phyloP scores from a whole-genome alignment of 768 basidiomycete genomes.

The Suillus bovinus region DNA sequence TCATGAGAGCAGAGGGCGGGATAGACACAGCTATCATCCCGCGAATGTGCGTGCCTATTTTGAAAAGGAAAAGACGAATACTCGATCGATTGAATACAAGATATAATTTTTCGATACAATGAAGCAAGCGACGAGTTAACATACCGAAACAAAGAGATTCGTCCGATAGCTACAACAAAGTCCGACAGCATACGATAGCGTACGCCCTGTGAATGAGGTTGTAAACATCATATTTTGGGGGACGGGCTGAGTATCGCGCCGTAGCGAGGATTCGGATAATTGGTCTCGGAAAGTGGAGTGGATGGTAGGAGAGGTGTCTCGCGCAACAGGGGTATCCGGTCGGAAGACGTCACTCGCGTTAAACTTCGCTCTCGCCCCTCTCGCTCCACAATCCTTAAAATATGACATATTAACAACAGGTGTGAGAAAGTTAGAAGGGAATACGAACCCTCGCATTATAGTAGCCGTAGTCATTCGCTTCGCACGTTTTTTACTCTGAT shows the following conservation, averaged over 20 bases:
- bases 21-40: not conserved
- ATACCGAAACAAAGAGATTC: not conserved
- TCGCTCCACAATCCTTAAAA: constrained; percentile 54
- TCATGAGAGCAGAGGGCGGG: not conserved
- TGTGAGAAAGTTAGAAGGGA: not conserved
- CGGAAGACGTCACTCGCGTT: constrained; percentile 28
- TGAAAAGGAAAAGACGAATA: not conserved
- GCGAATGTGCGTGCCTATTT: not conserved
- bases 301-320: not conserved
- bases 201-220: too few species aligned
- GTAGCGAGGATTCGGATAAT: not conserved
- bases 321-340: constrained; percentile 40
- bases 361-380: constrained; percentile 49
- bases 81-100: not conserved
- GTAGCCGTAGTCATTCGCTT: constrained; percentile 70
- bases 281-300: not conserved
- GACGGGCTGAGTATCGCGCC: constrained; percentile 7
- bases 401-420: not conserved
- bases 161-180: not conserved
- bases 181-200: too few species aligned
- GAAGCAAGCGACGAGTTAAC: not conserved
- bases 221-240: not conserved
- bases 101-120: not conserved
- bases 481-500: constrained; percentile 75
- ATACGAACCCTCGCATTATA: constrained; percentile 72